Conservation (phyloP, 2,329 filamentous ascomycete species). For the Ophiostoma tasmaniense region DNA sequence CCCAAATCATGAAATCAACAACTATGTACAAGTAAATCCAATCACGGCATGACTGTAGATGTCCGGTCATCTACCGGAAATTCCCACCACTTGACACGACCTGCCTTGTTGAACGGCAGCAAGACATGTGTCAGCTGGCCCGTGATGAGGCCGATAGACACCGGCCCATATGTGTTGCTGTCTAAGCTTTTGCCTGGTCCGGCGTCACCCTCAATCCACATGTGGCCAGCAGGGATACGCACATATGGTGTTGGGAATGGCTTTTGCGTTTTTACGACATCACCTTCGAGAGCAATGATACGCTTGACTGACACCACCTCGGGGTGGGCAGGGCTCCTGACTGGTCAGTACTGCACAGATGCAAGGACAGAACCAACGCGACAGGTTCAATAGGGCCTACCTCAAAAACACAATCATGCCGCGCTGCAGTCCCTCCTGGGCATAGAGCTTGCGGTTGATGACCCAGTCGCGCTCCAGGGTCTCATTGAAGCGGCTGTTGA, state of each 20-base stretch:
- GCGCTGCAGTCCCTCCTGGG: constrained; percentile 49
- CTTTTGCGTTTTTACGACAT: constrained; percentile 58
- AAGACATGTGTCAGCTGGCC: constrained; percentile 67
- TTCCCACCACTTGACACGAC: constrained; percentile 51
- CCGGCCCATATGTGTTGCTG: constrained; percentile 84
- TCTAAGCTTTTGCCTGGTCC: constrained; percentile 62
- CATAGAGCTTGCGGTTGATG: constrained; percentile 50
- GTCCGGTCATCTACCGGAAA: constrained; percentile 25
- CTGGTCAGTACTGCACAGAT: neutral
- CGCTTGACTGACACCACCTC: constrained; percentile 69
- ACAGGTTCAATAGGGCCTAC: constrained; percentile 32
- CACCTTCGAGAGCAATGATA: constrained; percentile 71
- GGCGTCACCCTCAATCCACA: constrained; percentile 94
- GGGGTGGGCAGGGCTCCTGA: constrained; percentile 62
- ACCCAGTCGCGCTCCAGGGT: constrained; percentile 47
- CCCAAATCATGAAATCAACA: neutral
- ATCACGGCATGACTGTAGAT: neutral
- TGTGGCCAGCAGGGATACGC: constrained; percentile 69
- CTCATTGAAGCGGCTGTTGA: constrained; percentile 58
- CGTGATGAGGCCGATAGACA: constrained; percentile 64
- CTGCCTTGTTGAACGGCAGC: constrained; percentile 55
- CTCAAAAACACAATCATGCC: constrained; percentile 69
- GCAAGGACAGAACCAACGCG: too few species aligned
- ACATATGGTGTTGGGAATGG: constrained; percentile 50
- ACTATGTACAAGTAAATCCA: neutral